Evolutionary conservation across 2,329 filamentous ascomycete genomes (phyloP), one percentile per base, ranked within the genome.

Genomic region (Teratosphaeria destructans): DNA sequence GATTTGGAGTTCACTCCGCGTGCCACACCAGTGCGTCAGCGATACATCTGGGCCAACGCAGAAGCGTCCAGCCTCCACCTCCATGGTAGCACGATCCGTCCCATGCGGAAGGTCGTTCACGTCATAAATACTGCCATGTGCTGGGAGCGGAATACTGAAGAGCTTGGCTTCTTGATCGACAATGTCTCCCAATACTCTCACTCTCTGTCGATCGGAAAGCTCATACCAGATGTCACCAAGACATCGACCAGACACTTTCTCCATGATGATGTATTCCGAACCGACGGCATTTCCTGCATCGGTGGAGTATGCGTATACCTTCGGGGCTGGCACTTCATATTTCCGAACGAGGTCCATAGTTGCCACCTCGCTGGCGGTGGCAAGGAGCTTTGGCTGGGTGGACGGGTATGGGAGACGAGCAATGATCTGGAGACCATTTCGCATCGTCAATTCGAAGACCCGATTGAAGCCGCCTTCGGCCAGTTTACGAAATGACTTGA

Each of bases 31-130:
- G 27, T 69, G 52, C 53, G 57, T 55, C 14, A 71, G 61, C 35
- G 65, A 70, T 43, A 65, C 67, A 55, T 72, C 67, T 32, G 72
- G 72, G 23, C 72, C 72, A 60, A 75, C 58, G 58, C 70, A 73
- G 52, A 61, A 65, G 11, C 3, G 65, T 59, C 26, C 61, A 34
- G 47, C 57, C 23, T 56, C 43, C 16, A n/a, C n/a, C 16, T 43
- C 54, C 26, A 56, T 4, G 1, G 4, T 39, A 1, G 34, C 19
- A n/a, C 43, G n/a, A 19, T n/a, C 3, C 43, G 10, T 49, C 26
- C 49, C 57, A 26, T 29, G 14, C 54, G 62, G 53, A 19, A 70
- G 39, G 54, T 69, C 65, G 19, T 59, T 35, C 68, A 73, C 61
- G 72, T 66, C 61, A 55, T 70, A 73, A 12, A 72, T 29, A 57